Conservation (phyloP, 176 grass and related monocot genomes). For the Hyparrhenia diplandra region DNA sequence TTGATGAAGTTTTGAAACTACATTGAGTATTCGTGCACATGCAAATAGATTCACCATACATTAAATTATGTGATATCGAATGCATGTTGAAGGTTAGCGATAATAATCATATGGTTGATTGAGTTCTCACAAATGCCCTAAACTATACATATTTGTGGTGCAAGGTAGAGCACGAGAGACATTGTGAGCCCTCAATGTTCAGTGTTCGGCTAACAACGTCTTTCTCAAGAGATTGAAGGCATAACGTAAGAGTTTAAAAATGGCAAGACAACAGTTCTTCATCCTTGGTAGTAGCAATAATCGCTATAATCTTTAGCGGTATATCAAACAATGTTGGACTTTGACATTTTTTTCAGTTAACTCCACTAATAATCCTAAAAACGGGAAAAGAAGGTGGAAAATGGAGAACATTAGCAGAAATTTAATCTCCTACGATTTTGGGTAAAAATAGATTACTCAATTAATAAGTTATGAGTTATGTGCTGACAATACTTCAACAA, state of each 20-base stretch:
- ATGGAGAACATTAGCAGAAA: not conserved
- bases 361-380: not conserved
- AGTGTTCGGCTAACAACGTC: not conserved
- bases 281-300: not conserved
- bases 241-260: not conserved
- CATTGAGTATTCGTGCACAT: no score
- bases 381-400: not conserved
- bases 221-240: not conserved
- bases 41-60: no score
- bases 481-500: not conserved
- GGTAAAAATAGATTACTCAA: no score
- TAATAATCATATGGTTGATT: no score
- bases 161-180: not conserved
- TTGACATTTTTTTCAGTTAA: no score
- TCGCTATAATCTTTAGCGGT: no score
- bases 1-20: no score
- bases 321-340: no score
- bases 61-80: no score
- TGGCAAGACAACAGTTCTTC: not conserved
- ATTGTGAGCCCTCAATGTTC: not conserved
- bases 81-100: no score
- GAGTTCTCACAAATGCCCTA: not conserved
- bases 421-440: no score
- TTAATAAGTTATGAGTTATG: no score
- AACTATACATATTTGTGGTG: not conserved